Conservation (phyloP, 495 filamentous ascomycete genomes). For the Penicillium fimorum region DNA sequence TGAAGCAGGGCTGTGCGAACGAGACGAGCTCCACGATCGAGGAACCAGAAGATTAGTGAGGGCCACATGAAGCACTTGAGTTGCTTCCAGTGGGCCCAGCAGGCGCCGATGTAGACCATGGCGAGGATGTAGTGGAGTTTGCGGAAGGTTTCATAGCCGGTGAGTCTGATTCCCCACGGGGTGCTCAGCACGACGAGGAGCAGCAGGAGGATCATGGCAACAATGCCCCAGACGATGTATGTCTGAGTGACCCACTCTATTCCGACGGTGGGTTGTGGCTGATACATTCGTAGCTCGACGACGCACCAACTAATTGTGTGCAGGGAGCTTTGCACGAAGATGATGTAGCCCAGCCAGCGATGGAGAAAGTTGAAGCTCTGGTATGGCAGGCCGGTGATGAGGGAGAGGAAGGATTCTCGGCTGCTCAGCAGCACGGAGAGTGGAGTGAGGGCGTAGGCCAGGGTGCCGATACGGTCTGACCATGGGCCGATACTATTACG, state of each 20-base stretch:
- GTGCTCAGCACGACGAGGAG: conserved; percentile 56
- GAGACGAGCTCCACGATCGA: conserved; percentile 53
- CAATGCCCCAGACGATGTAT: conserved; percentile 65
- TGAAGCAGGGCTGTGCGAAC: conserved; percentile 55
- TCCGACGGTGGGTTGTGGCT: conserved; percentile 59
- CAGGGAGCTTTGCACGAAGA: conserved; percentile 57
- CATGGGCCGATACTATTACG: conserved; percentile 59
- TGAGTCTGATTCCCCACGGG: conserved; percentile 53
- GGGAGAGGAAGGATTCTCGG: conserved; percentile 58
- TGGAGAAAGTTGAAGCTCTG: conserved; percentile 70
- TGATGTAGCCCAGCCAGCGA: conserved; percentile 63
- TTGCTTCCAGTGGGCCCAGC: conserved; percentile 65
- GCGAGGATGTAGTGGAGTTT: conserved; percentile 64
- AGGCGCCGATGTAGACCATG: conserved; percentile 63
- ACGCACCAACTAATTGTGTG: conserved; percentile 68
- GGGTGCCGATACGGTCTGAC: conserved; percentile 59
- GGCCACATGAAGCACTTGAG: conserved; percentile 63
- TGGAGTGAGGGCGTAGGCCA: conserved; percentile 67
- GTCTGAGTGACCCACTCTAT: conserved; percentile 49
- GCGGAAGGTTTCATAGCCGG: conserved; percentile 66
- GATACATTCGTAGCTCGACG: conserved; percentile 59
- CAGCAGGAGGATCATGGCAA: conserved; percentile 58
- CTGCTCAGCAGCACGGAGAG: conserved; percentile 58
- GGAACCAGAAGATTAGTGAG: conserved; percentile 53
- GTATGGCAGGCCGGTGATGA: conserved; percentile 64